Base-by-base conservation (phyloP, 768 basidiomycete species). In the Amanita rimosa region DNA sequence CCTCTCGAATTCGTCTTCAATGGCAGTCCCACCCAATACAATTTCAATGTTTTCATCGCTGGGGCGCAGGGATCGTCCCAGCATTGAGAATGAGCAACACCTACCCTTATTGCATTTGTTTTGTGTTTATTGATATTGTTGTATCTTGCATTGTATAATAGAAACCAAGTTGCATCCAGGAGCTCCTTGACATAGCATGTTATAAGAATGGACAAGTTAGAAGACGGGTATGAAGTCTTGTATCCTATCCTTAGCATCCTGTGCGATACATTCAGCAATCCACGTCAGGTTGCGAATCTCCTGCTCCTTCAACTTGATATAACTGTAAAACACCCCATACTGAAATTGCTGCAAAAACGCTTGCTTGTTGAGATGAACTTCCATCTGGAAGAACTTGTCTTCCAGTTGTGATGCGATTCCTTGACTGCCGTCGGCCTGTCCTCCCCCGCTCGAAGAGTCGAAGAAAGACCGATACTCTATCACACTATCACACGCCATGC, bases 211-310 rank as follows among this genome's bases (percentile, higher is more conserved):
- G 51, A 42, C 11, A 50, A 29, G 44, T 79, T 69, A 93, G 63
- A 91, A 91, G 53, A 91, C 85, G 57, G 88, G 83, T 73, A 94
- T 92, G 68, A 83, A 93, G 67, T 95, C 91, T 61, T 91, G 83
- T 69, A 98, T 92, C 69, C 95, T 81, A 60, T 96, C 90, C 66
- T 84, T 82, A 38, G 93, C 92, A 68, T 95, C 85, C 71, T 97
- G 95, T 7, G 93, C 93, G 57, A 98, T 96, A 66, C 95, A 97
- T 70, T 98, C 95, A 48, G 92, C 91, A 66, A 96, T 93, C 90
- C 89, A 92, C 24, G 85, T 89, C 57, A 93, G 58, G 58, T 86
- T 90, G 53, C 88, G 73, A 53, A 91, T 85, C 68, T 93, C 89
- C 70, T 90, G 85, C 66, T 92, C 89, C 71, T 88, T 90, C 66